These are phyloP conservation scores for Alternaria arborescens DNA, from an alignment of 2,329 filamentous ascomycete genomes.

Conservation along the genomic window DNA sequence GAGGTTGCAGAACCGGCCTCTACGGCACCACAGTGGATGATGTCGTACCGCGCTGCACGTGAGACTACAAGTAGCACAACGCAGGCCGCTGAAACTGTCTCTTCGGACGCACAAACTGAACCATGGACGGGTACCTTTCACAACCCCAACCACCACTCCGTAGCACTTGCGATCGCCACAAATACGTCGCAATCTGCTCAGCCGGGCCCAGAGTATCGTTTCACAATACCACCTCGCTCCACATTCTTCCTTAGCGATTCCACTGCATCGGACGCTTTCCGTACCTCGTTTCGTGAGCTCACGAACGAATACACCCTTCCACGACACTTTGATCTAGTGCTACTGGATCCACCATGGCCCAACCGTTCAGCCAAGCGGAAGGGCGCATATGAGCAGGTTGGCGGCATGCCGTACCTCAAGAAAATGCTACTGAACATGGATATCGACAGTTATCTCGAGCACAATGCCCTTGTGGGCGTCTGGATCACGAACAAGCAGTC, in stretches of 20 bases:
- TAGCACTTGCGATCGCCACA: slow-evolving; percentile 36
- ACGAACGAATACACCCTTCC: slow-evolving; percentile 54
- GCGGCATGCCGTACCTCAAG: slow-evolving; percentile 58
- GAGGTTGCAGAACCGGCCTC: slow-evolving; percentile 30
- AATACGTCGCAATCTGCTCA: slow-evolving; percentile 10
- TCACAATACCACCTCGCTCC: slow-evolving; percentile 60
- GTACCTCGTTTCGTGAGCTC: slow-evolving; percentile 46
- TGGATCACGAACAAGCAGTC: slow-evolving; percentile 80
- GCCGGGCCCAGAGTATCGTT: slow-evolving; percentile 36
- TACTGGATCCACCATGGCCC: slow-evolving; percentile 84
- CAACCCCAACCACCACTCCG: slow-evolving; percentile 36
- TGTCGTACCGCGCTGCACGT: slow-evolving; percentile 37
- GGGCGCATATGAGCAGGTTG: slow-evolving; percentile 57
- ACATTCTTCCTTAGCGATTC: slow-evolving; percentile 62
- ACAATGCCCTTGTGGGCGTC: slow-evolving; percentile 66
- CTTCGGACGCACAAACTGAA: slow-evolving; percentile 21
- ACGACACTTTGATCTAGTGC: slow-evolving; percentile 69
- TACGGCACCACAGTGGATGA: slow-evolving; percentile 33
- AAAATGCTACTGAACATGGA: slow-evolving; percentile 53
- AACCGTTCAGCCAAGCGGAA: slow-evolving; percentile 76
- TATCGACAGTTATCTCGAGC: slow-evolving; percentile 55
- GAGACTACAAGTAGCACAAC: slow-evolving; percentile 18
- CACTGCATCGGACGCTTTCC: slow-evolving; percentile 46
- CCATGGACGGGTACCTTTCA: slow-evolving; percentile 43
- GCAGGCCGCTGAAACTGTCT: slow-evolving; percentile 13